Evolutionary conservation across 1,284 basidiomycete species (phyloP).

Genomic region (Exobasidium cylindrosporum): DNA sequence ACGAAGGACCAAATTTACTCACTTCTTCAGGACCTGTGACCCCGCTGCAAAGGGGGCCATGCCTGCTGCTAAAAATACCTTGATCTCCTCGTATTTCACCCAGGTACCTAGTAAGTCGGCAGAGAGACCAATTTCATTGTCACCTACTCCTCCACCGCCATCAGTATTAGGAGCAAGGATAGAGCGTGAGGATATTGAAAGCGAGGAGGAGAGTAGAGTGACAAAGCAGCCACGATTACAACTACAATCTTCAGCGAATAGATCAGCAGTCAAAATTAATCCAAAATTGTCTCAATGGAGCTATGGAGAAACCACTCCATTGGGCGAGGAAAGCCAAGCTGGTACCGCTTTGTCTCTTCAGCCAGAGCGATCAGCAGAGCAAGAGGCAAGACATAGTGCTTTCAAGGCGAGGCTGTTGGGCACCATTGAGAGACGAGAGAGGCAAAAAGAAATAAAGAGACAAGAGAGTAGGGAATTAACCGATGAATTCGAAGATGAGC

Average conservation of each 20-base stretch:
- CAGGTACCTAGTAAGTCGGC: neutral
- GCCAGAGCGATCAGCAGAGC: neutral
- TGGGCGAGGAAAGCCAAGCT: neutral
- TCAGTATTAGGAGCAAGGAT: neutral
- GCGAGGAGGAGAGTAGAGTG: neutral
- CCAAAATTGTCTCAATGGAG: neutral
- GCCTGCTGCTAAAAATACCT: neutral
- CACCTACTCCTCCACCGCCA: neutral
- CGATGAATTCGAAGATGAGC: neutral
- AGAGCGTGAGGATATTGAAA: neutral
- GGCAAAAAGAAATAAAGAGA: slow-evolving; percentile 4
- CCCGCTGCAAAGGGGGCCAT: neutral
- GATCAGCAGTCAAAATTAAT: neutral
- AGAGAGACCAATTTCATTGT: neutral
- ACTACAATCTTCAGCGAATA: neutral
- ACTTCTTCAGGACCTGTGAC: too few relatives aligned
- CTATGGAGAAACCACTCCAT: neutral
- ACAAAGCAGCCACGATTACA: neutral
- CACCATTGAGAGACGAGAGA: slow-evolving; percentile 1
- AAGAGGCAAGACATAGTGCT: neutral
- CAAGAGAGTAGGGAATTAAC: neutral
- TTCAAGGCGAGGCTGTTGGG: neutral
- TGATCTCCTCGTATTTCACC: neutral
- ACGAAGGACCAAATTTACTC: too few relatives aligned
- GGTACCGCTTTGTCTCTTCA: neutral